Conservation (phyloP, 371 early-diverging fungal genomes). For the Actinomortierella ambigua region DNA sequence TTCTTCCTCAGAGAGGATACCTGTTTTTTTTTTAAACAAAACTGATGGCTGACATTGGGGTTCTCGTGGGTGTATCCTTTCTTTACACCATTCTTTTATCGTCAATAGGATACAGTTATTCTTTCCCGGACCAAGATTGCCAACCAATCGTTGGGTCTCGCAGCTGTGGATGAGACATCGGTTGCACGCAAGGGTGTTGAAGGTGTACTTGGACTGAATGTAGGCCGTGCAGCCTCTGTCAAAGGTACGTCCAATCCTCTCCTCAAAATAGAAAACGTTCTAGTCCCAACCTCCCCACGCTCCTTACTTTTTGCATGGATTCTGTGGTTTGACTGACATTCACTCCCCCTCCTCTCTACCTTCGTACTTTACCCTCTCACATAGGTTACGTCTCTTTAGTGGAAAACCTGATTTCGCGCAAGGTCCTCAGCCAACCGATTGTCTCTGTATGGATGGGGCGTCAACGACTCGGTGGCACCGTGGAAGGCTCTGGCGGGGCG, state of each 20-base stretch:
- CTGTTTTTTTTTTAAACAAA: not conserved
- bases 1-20: not conserved
- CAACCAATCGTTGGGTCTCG: constrained; percentile 42
- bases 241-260: constrained; percentile 10
- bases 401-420: constrained; percentile 25
- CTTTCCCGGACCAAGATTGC: constrained; percentile 15
- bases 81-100: not conserved
- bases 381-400: constrained; percentile 22
- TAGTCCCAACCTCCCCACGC: not conserved
- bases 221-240: constrained; percentile 26
- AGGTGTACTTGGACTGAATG: constrained; percentile 37
- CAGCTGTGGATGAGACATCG: constrained; percentile 27
- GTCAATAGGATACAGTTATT: constrained; percentile 16
- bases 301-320: not conserved
- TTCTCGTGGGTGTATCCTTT: no score
- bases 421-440: constrained; percentile 37
- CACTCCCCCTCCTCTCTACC: no score
- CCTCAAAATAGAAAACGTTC: not conserved
- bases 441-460: constrained; percentile 43
- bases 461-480: constrained; percentile 32
- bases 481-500: constrained; percentile 76
- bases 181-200: constrained; percentile 42
- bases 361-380: not conserved
- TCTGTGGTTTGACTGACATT: no score
- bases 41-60: no score